Evolutionary conservation across 192 early-diverging fungal species (phyloP), one percentile per base, ranked within the genome.

Genomic region (Piromyces finnis): DNA sequence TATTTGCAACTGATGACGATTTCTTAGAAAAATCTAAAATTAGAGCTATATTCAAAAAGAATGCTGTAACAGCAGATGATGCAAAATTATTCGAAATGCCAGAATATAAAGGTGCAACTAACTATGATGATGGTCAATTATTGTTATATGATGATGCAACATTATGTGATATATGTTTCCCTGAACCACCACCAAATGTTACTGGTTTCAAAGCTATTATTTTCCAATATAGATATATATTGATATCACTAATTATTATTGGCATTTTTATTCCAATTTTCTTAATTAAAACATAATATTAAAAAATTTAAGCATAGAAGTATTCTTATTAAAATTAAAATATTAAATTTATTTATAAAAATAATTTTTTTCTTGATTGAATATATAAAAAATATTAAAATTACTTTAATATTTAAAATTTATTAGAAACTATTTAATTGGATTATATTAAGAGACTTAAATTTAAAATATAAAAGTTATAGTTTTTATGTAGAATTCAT

Each of bases 1-100:
- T 89, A 6, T 87, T 91, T 81, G 89, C 87, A 2, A 91, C 89
- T 26, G 90, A 91, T 82, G 88, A 86, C 78, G 90, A 91, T 81
- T 91, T 88, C 78, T 83, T 91, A 32, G 90, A 91, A 81, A 83
- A 83, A 18, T 85, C 87, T 0, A 82, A 83, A 39, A 88, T 85
- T 11, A 84, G 90, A 27, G 77, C 84, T 9, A 39, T 89, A 5
- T 91, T 91, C 79, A 84, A 85, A 30, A 78, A 82, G 6, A 86
- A 91, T 83, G 89, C 90, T 18, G 79, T 90, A n/a, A 29, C 39
- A 9, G 83, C 89, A 0, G 87, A 91, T 78, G 90, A 91, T 78
- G 90, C 86, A 30, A 85, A 82, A 35, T 81, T 91, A 79, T 91
- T 91, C 82, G 89, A 91, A 78, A 91, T 91, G 90, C 85, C 83